phyloP scores from a whole-genome alignment of 2,329 filamentous ascomycete species.

The Fusarium multiceps region DNA sequence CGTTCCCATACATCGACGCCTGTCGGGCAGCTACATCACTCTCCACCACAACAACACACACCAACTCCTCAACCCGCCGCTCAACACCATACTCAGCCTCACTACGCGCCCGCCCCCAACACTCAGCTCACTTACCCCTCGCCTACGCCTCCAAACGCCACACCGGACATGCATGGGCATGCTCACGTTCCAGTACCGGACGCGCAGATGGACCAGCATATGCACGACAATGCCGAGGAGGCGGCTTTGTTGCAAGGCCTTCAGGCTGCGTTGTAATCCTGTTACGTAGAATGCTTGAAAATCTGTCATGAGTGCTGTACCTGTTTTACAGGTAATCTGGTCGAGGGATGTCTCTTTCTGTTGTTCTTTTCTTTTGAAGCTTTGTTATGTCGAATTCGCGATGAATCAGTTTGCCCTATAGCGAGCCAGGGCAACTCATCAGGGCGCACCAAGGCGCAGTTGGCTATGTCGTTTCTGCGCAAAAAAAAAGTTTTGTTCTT shows the following conservation, averaged over 20 bases:
- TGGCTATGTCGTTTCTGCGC: slow-evolving; percentile 7
- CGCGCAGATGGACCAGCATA: slow-evolving; percentile 34
- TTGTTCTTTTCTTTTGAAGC: slow-evolving; percentile 3
- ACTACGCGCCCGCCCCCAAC: slow-evolving; percentile 30
- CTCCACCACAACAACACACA: slow-evolving; percentile 41
- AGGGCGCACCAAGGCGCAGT: slow-evolving; percentile 10
- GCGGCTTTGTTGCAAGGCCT: slow-evolving; percentile 51
- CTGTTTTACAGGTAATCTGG: neutral
- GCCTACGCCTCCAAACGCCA: slow-evolving; percentile 29
- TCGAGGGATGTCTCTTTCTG: slow-evolving; percentile 5
- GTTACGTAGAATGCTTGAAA: slow-evolving; percentile 1
- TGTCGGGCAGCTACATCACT: slow-evolving; percentile 42
- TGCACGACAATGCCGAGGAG: slow-evolving; percentile 51
- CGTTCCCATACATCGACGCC: slow-evolving; percentile 46
- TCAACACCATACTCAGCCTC: slow-evolving; percentile 30
- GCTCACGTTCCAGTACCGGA: slow-evolving; percentile 34
- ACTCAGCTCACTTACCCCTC: slow-evolving; percentile 37
- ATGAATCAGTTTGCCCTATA: slow-evolving; percentile 23
- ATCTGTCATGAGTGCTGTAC: neutral
- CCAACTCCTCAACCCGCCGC: slow-evolving; percentile 39
- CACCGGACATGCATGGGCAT: slow-evolving; percentile 41
- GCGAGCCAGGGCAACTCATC: slow-evolving; percentile 15
- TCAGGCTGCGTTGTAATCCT: slow-evolving; percentile 46
- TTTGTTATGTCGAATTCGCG: slow-evolving; percentile 19
- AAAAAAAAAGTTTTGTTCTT: slow-evolving; percentile 4